Base-by-base conservation (phyloP, 169 alveolate genomes). In the Plasmodium relictum region DNA sequence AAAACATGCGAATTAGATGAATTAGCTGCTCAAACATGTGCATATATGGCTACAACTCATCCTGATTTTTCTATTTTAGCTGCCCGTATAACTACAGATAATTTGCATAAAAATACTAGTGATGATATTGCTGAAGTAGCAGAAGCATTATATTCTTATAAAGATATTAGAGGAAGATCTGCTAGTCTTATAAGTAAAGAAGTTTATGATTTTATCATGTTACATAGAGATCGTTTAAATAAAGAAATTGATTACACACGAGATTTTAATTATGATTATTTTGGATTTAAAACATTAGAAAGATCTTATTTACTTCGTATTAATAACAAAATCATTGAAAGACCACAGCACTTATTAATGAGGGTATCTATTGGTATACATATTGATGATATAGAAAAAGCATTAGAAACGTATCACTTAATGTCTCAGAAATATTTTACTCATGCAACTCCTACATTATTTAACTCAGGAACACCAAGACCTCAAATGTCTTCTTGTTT, bases 371-470 rank as follows among this genome's bases (percentile, higher is more conserved):
- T 98, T 58, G 99, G 99, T 6, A 98, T 99, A 44, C 99, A 99
- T 89, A 94, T 95, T 45, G 98, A 97, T n/a, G 99, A 98, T 89
- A 56, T 98, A n/a, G 98, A 98, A 68, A 91, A 97, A 31, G 98
- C 98, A 18, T 70, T 96, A 48, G 96, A 96, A 86, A 97, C 99
- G 6, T 98, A 98, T 88, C 97, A 98, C 86, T 91, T 98, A 65
- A 96, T 98, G 99, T 96, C 99, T 48, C 96, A 95, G 69, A 97
- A 96, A 86, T 97, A 96, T 96, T 98, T 98, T 93, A 98, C 99
- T 4, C 99, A 98, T 90, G 99, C 99, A 9, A 97, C 99, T 6
- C 99, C 99, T 16, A 98, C 99, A 9, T 96, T 98, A 44, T 98
- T 98, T 92, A 98, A 98, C 91, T 91, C 99, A 3, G 99, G 99